These are phyloP conservation scores for Brettanomyces custersianus DNA, from an alignment of 805 yeast genomes.

Conservation along the genomic window DNA sequence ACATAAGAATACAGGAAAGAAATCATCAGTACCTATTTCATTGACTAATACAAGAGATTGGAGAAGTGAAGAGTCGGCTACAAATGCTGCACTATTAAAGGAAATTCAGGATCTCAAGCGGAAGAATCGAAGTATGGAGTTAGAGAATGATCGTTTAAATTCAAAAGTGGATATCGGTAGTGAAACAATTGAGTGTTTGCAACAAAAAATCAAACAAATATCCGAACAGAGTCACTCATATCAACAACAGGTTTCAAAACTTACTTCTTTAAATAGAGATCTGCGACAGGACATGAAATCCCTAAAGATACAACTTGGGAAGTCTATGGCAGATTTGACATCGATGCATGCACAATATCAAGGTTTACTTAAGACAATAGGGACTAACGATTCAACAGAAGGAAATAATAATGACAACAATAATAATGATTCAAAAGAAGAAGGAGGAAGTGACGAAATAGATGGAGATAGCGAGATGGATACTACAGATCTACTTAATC, in stretches of 20 bases:
- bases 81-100: neutral
- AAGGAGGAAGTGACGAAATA: neutral
- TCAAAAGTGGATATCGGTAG: neutral
- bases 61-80: neutral
- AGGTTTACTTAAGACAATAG: neutral
- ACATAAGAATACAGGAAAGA: neutral
- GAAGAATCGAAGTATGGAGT: neutral
- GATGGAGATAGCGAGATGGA: neutral
- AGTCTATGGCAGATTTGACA: conserved; percentile 4
- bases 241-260: neutral
- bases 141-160: neutral
- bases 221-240: too few species aligned
- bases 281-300: neutral
- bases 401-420: neutral
- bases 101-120: conserved; percentile 1
- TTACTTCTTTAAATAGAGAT: neutral
- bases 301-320: neutral
- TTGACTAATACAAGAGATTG: neutral
- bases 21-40: too few species aligned
- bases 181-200: neutral
- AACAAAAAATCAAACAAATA: neutral
- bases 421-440: neutral
- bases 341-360: neutral
- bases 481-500: conserved; percentile 4
- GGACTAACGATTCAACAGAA: neutral